Conservation (phyloP, 2,329 filamentous ascomycete genomes). For the Fusarium sp. region DNA sequence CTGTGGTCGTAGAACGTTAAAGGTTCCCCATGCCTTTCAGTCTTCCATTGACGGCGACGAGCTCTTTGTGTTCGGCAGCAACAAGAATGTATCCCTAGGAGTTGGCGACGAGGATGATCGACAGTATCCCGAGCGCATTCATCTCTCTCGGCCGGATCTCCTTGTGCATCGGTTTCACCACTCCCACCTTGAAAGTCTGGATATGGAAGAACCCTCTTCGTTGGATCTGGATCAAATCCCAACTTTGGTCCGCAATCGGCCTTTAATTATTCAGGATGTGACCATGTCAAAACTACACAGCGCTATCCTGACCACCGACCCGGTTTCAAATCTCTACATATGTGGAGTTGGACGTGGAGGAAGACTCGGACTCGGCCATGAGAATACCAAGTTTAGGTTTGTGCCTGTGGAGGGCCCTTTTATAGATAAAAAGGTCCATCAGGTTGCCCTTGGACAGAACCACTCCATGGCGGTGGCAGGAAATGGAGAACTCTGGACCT, state of each 20-base stretch:
- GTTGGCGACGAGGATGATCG: conserved; percentile 97
- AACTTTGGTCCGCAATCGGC: conserved; percentile 76
- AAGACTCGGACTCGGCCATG: conserved; percentile 88
- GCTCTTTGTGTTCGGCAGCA: conserved; percentile 93
- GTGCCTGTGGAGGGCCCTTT: conserved; percentile 84
- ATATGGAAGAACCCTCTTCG: conserved; percentile 46
- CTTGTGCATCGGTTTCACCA: conserved; percentile 79
- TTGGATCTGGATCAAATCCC: conserved; percentile 70
- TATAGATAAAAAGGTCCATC: conserved; percentile 77
- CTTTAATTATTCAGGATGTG: conserved; percentile 83
- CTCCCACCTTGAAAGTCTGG: conserved; percentile 69
- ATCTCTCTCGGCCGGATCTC: conserved; percentile 80
- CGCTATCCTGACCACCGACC: conserved; percentile 87
- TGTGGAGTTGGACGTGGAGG: conserved; percentile 94
- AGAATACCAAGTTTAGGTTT: conserved; percentile 89
- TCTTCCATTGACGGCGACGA: conserved; percentile 74
- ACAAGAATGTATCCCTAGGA: conserved; percentile 92
- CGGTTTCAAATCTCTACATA: conserved; percentile 90
- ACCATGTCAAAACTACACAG: conserved; percentile 93
- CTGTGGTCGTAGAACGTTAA: conserved; percentile 34
- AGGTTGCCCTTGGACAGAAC: conserved; percentile 90
- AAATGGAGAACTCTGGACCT: conserved; percentile 93
- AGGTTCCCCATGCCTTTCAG: conserved; percentile 28
- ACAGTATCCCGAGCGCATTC: conserved; percentile 89
- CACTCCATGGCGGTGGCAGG: conserved; percentile 88